Conservation (phyloP, 176 grass and related monocot genomes). For the Oryza glaberrima region DNA sequence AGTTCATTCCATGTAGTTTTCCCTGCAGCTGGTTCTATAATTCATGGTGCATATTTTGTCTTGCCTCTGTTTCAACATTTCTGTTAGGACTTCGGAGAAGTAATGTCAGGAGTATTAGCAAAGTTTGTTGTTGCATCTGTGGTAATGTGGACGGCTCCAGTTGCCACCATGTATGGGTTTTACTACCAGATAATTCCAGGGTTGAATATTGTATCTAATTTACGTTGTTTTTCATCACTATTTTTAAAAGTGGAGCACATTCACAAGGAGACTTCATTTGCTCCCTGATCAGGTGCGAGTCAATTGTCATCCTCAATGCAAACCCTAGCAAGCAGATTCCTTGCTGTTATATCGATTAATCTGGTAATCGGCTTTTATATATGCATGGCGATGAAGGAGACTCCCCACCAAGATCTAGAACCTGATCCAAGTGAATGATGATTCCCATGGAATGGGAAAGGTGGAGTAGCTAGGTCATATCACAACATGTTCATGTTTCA, state of each 20-base stretch:
- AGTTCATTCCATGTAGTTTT: not conserved
- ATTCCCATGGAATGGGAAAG: slow-evolving; percentile 67
- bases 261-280: not conserved
- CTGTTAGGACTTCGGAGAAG: slow-evolving; percentile 13
- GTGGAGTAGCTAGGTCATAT: slow-evolving; percentile 55
- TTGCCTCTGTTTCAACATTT: slow-evolving; percentile 17
- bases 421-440: slow-evolving; percentile 71
- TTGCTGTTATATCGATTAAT: slow-evolving; percentile 89
- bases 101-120: slow-evolving; percentile 70
- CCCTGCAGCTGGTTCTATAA: not conserved
- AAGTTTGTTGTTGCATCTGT: slow-evolving; percentile 81
- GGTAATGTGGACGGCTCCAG: slow-evolving; percentile 82
- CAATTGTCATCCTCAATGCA: slow-evolving; percentile 69
- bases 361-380: slow-evolving; percentile 84
- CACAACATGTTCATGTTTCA: not conserved
- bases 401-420: slow-evolving; percentile 55
- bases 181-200: slow-evolving; percentile 81
- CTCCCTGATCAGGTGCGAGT: slow-evolving; percentile 42
- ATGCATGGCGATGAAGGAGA: slow-evolving; percentile 83
- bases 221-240: not conserved
- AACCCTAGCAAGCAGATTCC: slow-evolving; percentile 78
- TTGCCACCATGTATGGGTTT: slow-evolving; percentile 80
- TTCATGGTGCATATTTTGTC: not conserved
- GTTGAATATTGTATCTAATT: slow-evolving; percentile 26
- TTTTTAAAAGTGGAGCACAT: not conserved